Conservation (phyloP, 176 grass and related monocot genomes). For the Paspalum vaginatum region DNA sequence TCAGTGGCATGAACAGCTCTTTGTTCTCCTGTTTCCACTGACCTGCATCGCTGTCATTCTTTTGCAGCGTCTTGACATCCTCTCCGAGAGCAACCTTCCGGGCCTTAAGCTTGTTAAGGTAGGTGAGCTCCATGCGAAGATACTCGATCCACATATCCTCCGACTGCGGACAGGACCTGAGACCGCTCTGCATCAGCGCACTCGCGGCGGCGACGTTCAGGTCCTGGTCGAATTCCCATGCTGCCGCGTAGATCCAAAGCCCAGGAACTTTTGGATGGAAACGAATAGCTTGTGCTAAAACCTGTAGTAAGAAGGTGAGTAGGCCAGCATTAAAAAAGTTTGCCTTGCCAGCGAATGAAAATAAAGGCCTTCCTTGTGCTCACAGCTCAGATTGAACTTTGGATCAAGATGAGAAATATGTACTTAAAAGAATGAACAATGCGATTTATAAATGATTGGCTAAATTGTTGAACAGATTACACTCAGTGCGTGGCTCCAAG, state of each 20-base stretch:
- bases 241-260: slow-evolving; percentile 94
- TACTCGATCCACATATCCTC: slow-evolving; percentile 98
- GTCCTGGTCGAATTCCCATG: slow-evolving; percentile 96
- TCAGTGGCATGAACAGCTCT: slow-evolving; percentile 81
- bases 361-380: too few relatives aligned
- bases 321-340: too few relatives aligned
- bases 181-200: slow-evolving; percentile 89
- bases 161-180: slow-evolving; percentile 79
- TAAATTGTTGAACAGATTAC: too few relatives aligned
- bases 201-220: slow-evolving; percentile 80
- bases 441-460: too few relatives aligned
- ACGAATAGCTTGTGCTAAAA: slow-evolving; percentile 71
- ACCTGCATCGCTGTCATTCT: slow-evolving; percentile 42
- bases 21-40: slow-evolving; percentile 88
- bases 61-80: slow-evolving; percentile 61
- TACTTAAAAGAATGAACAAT: too few relatives aligned
- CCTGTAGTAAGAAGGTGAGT: slow-evolving; percentile 32
- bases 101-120: slow-evolving; percentile 91
- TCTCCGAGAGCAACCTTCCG: slow-evolving; percentile 83
- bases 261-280: slow-evolving; percentile 82
- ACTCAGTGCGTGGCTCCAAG: too few relatives aligned
- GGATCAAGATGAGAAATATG: too few relatives aligned
- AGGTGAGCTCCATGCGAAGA: slow-evolving; percentile 96
- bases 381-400: too few relatives aligned
- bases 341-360: too few relatives aligned